phyloP scores from a whole-genome alignment of 78 protist species.

The Mantamonas sphyraenae region DNA sequence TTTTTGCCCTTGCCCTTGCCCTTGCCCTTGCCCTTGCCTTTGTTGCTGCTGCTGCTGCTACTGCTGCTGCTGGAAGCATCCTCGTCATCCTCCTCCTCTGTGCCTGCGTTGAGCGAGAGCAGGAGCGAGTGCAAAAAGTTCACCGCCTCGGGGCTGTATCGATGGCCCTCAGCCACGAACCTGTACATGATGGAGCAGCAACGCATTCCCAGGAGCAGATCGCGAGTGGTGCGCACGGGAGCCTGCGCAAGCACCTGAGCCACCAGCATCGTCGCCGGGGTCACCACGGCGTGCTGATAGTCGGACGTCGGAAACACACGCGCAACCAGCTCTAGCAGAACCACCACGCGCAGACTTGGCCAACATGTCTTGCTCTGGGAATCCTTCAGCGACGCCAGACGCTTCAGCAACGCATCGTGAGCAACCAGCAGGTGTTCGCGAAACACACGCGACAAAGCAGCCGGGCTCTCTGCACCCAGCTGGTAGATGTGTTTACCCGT shows the following conservation, averaged over 20 bases:
- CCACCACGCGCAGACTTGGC: too few relatives aligned
- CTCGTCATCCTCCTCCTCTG: too few relatives aligned
- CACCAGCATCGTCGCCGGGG: slow-evolving; percentile 5
- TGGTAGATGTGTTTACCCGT: too few relatives aligned
- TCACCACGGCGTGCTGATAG: slow-evolving; percentile 17
- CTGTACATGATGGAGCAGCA: too few relatives aligned
- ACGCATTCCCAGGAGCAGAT: neutral
- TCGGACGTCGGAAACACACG: slow-evolving; percentile 28
- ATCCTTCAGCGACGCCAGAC: neutral
- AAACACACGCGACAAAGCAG: neutral
- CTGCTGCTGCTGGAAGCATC: too few relatives aligned
- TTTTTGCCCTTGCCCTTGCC: too few relatives aligned
- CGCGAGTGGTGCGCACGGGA: neutral
- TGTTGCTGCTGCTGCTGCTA: too few relatives aligned
- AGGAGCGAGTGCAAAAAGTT: slow-evolving; percentile 11
- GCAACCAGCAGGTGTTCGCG: neutral
- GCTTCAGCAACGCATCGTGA: neutral
- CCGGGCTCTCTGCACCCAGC: too few relatives aligned
- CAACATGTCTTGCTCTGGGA: too few relatives aligned
- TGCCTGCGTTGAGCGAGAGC: too few relatives aligned
- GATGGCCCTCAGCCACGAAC: slow-evolving; percentile 10
- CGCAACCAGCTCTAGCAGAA: neutral
- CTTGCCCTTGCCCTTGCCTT: too few relatives aligned
- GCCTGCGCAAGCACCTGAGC: neutral
- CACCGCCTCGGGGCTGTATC: slow-evolving; percentile 28